Percentiles rank a stretch among this genome's conserved stretches.
Evolutionary conservation across 2,329 filamentous ascomycete genomes (phyloP).

Genomic region (Beauveria sp.): DNA sequence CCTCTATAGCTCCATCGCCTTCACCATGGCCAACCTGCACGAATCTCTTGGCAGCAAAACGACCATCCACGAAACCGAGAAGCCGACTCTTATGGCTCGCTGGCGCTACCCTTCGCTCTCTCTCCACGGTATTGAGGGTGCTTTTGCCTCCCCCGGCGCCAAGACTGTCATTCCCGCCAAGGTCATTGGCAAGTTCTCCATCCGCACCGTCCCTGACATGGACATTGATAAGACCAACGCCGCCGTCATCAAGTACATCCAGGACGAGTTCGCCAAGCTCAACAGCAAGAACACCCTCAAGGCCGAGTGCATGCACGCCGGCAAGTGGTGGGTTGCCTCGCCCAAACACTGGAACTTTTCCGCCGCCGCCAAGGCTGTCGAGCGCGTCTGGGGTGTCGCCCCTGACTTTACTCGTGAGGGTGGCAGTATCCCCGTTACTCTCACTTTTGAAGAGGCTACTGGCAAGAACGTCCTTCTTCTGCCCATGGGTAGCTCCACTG

Average conservation of each 20-base stretch:
- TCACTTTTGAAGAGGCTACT: conserved; percentile 95
- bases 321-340: conserved; percentile 98
- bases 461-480: conserved; percentile 95
- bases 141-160: conserved; percentile 84
- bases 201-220: conserved; percentile 97
- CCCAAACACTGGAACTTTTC: conserved; percentile 99
- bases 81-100: conserved; percentile 86
- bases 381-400: conserved; percentile 87
- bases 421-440: conserved; percentile 91
- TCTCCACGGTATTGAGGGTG: conserved; percentile 89
- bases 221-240: conserved; percentile 83
- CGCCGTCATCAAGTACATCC: conserved; percentile 74
- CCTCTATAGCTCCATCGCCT: conserved; percentile 85
- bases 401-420: conserved; percentile 95
- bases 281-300: conserved; percentile 87
- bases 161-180: conserved; percentile 99
- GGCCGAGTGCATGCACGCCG: conserved; percentile 75
- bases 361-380: conserved; percentile 89
- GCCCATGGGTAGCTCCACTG: conserved; percentile 95
- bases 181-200: conserved; percentile 96
- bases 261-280: conserved; percentile 78
- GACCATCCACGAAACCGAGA: conserved; percentile 80
- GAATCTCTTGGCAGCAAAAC: conserved; percentile 87
- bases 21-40: conserved; percentile 93
- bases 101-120: conserved; percentile 95